Base-by-base conservation (phyloP, 2,329 filamentous ascomycete species). In the Neonectria coccinea region DNA sequence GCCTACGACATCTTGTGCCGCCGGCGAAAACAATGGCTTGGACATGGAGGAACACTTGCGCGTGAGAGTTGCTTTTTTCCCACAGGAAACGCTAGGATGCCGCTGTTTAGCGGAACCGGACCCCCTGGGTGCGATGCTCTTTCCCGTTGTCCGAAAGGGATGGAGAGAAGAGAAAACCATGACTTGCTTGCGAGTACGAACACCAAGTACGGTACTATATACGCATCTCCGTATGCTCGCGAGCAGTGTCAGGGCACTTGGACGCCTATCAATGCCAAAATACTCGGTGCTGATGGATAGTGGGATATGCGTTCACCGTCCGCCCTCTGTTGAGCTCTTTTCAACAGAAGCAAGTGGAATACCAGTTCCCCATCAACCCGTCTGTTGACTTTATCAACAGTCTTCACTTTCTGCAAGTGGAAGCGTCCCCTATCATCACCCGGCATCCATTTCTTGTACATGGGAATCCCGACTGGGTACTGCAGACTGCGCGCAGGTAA, bases 101-200 rank as follows among this genome's bases (percentile, higher is more conserved):
- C 31, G 56, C 65, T 67, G 57, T 31, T 42, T 27, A 63, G 41
- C 51, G 45, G 52, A 53, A 31, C 59, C 16, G 54, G 18, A 9
- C 47, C 33, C 22, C 56, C 33, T 39, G 48, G 25, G 27, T 25
- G 44, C 54, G 62, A 52, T 57, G 22, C 27, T 63, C 58, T 45
- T 44, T 47, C 16, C 33, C 39, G 56, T 53, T 57, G 52, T 36
- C 55, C 56, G 60, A 53, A 59, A 64, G 47, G 31, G 52, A 67
- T 50, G 60, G 66, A 45, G 70, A 53, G 65, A 73, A 72, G 70
- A 67, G 68, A 65, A 54, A 71, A 71, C 65, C 8, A 11, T 20
- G 59, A 41, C 29, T 54, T 56, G 22, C 31, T 47, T 20, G 29
- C 31, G 5, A 12, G 48, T 20, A 20, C 47, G 29, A 50, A 29